Percentiles rank a stretch among this genome's conserved stretches.
Conservation (phyloP, 768 basidiomycete genomes). For the Porpolomopsis calyptriformis region DNA sequence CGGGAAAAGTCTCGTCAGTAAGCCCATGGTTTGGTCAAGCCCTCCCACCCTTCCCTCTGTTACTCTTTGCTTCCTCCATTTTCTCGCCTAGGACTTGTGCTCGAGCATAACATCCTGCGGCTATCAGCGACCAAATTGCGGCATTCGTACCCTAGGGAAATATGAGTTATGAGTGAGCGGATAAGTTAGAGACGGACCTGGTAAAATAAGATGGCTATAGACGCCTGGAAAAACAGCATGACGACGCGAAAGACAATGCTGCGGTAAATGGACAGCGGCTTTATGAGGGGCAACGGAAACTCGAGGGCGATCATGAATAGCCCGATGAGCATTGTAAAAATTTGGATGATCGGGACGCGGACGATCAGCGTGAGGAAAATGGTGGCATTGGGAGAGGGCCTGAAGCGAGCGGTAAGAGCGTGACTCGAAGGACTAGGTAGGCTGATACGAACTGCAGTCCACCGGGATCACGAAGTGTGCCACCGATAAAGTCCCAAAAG, state of each 20-base stretch:
- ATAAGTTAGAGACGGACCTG: slow-evolving; percentile 38
- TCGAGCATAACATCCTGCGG: slow-evolving; percentile 53
- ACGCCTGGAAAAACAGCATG: slow-evolving; percentile 51
- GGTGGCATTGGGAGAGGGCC: slow-evolving; percentile 47
- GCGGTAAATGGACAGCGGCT: slow-evolving; percentile 48
- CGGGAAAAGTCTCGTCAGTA: neutral
- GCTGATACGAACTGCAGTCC: slow-evolving; percentile 55
- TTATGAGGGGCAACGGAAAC: slow-evolving; percentile 52
- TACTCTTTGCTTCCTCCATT: slow-evolving; percentile 54
- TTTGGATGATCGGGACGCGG: slow-evolving; percentile 65
- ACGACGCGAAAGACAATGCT: slow-evolving; percentile 55
- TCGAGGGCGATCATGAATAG: slow-evolving; percentile 57
- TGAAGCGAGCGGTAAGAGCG: slow-evolving; percentile 17
- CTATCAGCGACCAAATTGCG: slow-evolving; percentile 69
- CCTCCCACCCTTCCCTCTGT: slow-evolving; percentile 46
- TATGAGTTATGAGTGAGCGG: neutral
- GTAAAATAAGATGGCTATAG: slow-evolving; percentile 60
- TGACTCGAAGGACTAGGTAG: neutral
- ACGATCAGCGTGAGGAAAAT: slow-evolving; percentile 70
- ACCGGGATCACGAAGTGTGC: slow-evolving; percentile 66
- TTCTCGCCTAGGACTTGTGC: slow-evolving; percentile 59
- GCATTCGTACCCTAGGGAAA: slow-evolving; percentile 65
- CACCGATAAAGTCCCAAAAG: slow-evolving; percentile 93
- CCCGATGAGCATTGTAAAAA: slow-evolving; percentile 51
- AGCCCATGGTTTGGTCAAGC: slow-evolving; percentile 31